Evolutionary conservation across 345 rosid species (phyloP).

Genomic region (Mangifera indica): DNA sequence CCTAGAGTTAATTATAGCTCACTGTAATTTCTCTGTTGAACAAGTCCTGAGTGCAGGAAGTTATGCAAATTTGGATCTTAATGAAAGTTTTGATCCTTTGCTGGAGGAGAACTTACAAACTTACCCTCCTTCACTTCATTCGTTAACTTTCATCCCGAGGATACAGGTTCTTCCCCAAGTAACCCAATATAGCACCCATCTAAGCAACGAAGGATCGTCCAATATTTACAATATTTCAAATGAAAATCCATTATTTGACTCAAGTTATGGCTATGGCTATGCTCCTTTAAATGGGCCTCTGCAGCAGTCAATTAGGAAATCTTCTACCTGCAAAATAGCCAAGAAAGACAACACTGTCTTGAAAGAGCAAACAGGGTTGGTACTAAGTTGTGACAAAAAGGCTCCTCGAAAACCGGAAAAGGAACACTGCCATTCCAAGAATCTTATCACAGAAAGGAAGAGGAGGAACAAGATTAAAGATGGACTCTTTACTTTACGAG

Average conservation of each 20-base stretch:
- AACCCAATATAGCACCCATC: constrained; percentile 20
- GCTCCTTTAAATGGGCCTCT: constrained; percentile 22
- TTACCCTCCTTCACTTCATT: constrained; percentile 16
- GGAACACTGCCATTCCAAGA: constrained; percentile 55
- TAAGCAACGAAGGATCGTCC: constrained; percentile 52
- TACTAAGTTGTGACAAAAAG: constrained; percentile 19
- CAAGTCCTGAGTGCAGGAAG: constrained; percentile 30
- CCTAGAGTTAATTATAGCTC: constrained; percentile 45
- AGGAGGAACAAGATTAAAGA: constrained; percentile 66
- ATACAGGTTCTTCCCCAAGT: constrained; percentile 20
- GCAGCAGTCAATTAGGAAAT: constrained; percentile 23
- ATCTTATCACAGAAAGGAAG: constrained; percentile 76
- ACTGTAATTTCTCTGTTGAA: constrained; percentile 34
- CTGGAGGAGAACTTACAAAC: constrained; percentile 26
- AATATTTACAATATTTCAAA: constrained; percentile 43
- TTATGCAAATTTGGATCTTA: constrained; percentile 13
- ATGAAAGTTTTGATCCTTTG: constrained; percentile 17
- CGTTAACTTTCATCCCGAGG: constrained; percentile 22
- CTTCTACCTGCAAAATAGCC: constrained; percentile 23
- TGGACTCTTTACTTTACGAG: constrained; percentile 52
- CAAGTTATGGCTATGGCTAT: constrained; percentile 21
- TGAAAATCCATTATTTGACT: constrained; percentile 35
- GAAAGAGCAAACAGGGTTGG: constrained; percentile 24
- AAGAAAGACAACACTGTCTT: constrained; percentile 8
- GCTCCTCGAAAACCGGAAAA: constrained; percentile 30